Conservation (phyloP, 2,329 filamentous ascomycete species). For the Capronia coronata region DNA sequence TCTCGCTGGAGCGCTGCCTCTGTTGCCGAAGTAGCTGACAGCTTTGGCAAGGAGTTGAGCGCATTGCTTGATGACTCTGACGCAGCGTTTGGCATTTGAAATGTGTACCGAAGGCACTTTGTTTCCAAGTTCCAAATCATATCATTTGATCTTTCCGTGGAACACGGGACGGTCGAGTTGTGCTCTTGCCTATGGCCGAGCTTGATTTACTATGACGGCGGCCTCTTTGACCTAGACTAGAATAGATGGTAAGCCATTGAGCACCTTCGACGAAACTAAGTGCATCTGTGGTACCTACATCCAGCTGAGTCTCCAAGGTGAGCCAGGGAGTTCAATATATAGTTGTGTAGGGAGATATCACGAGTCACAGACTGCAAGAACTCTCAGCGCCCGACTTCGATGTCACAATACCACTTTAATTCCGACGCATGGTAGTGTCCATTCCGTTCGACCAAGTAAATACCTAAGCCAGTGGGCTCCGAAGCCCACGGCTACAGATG, state of each 20-base stretch:
- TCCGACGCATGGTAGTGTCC: slow-evolving; percentile 86
- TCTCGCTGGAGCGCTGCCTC: too few species aligned
- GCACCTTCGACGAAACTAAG: background rate
- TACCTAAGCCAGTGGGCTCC: slow-evolving; percentile 82
- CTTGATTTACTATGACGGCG: slow-evolving; percentile 12
- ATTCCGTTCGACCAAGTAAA: slow-evolving; percentile 74
- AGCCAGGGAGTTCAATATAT: background rate
- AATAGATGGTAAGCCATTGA: slow-evolving; percentile 17
- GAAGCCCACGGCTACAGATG: slow-evolving; percentile 58
- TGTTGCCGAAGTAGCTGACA: background rate
- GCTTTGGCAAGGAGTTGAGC: background rate
- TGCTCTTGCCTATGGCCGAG: background rate
- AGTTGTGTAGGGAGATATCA: background rate
- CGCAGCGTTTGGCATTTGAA: slow-evolving; percentile 25
- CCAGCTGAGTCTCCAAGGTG: background rate
- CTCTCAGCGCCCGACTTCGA: background rate
- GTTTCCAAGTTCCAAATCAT: slow-evolving; percentile 1
- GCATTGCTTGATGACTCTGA: slow-evolving; percentile 17
- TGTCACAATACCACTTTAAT: slow-evolving; percentile 49
- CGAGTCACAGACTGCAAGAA: too few species aligned
- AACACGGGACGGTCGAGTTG: background rate
- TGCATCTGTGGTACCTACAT: background rate
- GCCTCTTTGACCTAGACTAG: slow-evolving; percentile 18
- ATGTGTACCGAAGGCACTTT: slow-evolving; percentile 19
- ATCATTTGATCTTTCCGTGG: slow-evolving; percentile 7